These are phyloP conservation scores for Selaginella moellendorffii DNA, from an alignment of 75 land plant genomes.

Conservation along the genomic window DNA sequence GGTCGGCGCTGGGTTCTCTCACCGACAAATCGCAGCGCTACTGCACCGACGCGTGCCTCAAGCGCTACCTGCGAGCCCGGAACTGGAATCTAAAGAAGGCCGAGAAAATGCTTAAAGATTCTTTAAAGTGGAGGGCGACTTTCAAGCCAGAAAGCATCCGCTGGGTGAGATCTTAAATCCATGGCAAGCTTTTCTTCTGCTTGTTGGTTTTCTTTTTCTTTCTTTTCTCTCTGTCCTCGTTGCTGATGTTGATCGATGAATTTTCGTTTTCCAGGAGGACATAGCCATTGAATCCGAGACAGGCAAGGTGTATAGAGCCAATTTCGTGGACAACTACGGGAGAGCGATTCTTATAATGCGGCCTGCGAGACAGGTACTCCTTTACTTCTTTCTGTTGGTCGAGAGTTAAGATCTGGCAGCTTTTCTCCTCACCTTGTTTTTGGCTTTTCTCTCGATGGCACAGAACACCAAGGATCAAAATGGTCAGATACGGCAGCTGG, in stretches of 20 bases:
- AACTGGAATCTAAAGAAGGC: conserved; percentile 78
- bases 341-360: conserved; percentile 53
- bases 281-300: conserved; percentile 70
- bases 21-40: conserved; percentile 31
- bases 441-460: too few relatives aligned
- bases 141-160: conserved; percentile 66
- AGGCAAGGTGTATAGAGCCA: conserved; percentile 58
- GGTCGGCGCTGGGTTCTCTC: conserved; percentile 28
- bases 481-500: conserved; percentile 56
- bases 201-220: not conserved
- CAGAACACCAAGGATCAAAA: conserved; percentile 56
- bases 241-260: too few relatives aligned
- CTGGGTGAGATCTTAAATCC: conserved; percentile 32
- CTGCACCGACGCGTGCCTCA: conserved; percentile 48
- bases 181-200: not conserved
- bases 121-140: conserved; percentile 53
- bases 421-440: too few relatives aligned
- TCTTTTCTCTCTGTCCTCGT: not conserved
- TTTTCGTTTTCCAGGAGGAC: conserved; percentile 36
- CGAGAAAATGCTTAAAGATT: conserved; percentile 57
- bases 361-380: conserved; percentile 78
- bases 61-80: conserved; percentile 42
- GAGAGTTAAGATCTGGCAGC: not conserved
- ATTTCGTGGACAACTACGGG: conserved; percentile 44
- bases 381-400: not conserved